phyloP scores from a whole-genome alignment of 1,284 basidiomycete species.

The Phylloboletellus chloephorus region DNA sequence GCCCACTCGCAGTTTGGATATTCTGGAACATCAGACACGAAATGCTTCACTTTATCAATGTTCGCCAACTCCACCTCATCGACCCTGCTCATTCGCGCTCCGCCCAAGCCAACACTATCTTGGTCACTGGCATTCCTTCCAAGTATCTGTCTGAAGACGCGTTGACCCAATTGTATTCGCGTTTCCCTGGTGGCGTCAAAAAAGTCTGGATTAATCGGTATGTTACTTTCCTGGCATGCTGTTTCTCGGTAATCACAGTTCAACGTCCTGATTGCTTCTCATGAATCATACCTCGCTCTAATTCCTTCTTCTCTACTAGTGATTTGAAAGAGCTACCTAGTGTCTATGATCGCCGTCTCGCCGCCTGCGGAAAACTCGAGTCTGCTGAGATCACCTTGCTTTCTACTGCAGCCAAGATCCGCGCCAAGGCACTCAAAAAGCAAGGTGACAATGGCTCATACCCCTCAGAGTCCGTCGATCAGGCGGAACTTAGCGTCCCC shows the following conservation, averaged over 20 bases:
- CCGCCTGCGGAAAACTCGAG: conserved; percentile 78
- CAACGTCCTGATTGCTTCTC: background rate
- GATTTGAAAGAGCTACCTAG: conserved; percentile 83
- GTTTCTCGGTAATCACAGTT: no score
- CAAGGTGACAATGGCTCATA: conserved; percentile 20
- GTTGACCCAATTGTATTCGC: conserved; percentile 62
- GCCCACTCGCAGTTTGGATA: conserved; percentile 62
- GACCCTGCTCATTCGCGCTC: conserved; percentile 65
- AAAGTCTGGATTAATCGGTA: conserved; percentile 86
- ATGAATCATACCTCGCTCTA: no score
- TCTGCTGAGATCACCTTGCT: conserved; percentile 76
- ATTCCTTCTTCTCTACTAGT: conserved; percentile 23
- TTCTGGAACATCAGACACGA: conserved; percentile 78
- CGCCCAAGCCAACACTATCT: conserved; percentile 83
- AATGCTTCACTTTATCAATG: conserved; percentile 74
- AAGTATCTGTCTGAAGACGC: conserved; percentile 66
- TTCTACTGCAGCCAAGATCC: conserved; percentile 66
- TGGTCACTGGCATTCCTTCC: conserved; percentile 85
- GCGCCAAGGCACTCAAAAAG: conserved; percentile 44
- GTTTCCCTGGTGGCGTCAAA: conserved; percentile 80
- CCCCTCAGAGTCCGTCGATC: conserved; percentile 18
- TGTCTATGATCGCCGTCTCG: conserved; percentile 72
- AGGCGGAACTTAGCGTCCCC: conserved; percentile 42
- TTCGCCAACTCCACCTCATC: conserved; percentile 83
- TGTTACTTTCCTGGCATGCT: conserved; percentile 11